These are phyloP conservation scores for Agrocybe praecox DNA, from an alignment of 768 basidiomycete genomes.

Conservation along the genomic window DNA sequence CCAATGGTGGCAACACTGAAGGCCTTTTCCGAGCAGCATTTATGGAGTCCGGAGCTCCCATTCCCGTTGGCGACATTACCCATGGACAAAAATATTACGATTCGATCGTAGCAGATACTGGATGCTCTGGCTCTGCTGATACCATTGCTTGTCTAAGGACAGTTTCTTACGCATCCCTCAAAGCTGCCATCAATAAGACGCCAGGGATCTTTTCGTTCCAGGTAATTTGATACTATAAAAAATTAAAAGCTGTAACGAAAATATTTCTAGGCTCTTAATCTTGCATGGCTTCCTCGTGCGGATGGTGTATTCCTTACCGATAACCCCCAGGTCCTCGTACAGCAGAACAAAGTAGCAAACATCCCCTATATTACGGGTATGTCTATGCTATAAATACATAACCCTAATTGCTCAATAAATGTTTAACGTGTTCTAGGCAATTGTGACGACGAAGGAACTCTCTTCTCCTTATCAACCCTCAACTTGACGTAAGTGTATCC, in stretches of 20 bases:
- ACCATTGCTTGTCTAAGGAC: constrained; percentile 43
- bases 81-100: constrained; percentile 50
- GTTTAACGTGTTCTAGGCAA: constrained; percentile 34
- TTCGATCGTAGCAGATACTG: constrained; percentile 34
- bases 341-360: constrained; percentile 46
- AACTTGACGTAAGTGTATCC: constrained; percentile 16
- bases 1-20: constrained; percentile 44
- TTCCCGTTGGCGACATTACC: constrained; percentile 43
- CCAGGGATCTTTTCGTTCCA: constrained; percentile 43
- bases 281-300: constrained; percentile 51
- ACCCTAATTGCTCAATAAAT: not conserved
- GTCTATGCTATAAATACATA: not conserved
- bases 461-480: constrained; percentile 15
- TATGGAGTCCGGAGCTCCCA: constrained; percentile 52
- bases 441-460: constrained; percentile 64
- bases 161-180: constrained; percentile 36
- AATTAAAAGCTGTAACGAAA: too few species aligned
- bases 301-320: constrained; percentile 54
- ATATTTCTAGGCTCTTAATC: constrained; percentile 47
- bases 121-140: constrained; percentile 33
- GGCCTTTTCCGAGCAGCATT: constrained; percentile 51
- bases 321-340: constrained; percentile 42
- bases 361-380: constrained; percentile 51
- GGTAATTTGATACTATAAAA: constrained; percentile 25
- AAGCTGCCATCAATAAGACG: constrained; percentile 39